phyloP scores from a whole-genome alignment of 2,329 filamentous ascomycete genomes.

The Trichoderma sp. region DNA sequence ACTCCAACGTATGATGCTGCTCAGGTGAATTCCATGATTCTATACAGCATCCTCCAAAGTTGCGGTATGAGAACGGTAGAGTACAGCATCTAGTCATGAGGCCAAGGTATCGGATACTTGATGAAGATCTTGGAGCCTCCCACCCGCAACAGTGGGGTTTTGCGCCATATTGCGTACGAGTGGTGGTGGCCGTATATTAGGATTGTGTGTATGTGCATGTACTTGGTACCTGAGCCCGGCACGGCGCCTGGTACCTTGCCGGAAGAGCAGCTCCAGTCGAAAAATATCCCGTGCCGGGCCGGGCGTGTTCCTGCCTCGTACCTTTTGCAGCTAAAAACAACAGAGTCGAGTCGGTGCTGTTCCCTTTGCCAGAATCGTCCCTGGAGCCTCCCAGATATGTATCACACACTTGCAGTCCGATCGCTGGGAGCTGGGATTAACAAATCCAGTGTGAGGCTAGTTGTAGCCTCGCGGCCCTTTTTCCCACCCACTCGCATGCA shows the following conservation, averaged over 20 bases:
- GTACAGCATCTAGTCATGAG: background rate
- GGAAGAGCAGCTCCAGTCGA: background rate
- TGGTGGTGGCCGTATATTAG: background rate
- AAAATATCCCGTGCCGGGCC: slow-evolving; percentile 10
- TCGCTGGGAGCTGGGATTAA: slow-evolving; percentile 5
- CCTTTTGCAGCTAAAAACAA: background rate
- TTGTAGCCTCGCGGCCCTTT: slow-evolving; percentile 7
- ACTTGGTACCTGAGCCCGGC: background rate
- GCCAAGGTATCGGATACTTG: slow-evolving; percentile 5
- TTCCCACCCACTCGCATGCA: slow-evolving; percentile 6
- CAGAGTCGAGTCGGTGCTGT: slow-evolving; percentile 13
- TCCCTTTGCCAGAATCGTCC: background rate
- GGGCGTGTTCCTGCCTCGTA: slow-evolving; percentile 16
- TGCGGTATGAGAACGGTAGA: background rate
- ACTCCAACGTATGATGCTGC: slow-evolving; percentile 7
- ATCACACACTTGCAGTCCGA: slow-evolving; percentile 18
- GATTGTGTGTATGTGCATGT: background rate
- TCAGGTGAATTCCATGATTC: background rate
- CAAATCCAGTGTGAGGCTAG: slow-evolving; percentile 1
- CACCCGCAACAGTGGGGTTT: background rate
- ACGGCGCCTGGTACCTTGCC: background rate
- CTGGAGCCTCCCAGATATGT: slow-evolving; percentile 2
- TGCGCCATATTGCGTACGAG: slow-evolving; percentile 14
- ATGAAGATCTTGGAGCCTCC: background rate
- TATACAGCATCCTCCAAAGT: background rate